Percentiles rank a stretch among this genome's conserved stretches.
phyloP scores from a whole-genome alignment of 371 early-diverging fungal species.

The Nematocida sp. region DNA sequence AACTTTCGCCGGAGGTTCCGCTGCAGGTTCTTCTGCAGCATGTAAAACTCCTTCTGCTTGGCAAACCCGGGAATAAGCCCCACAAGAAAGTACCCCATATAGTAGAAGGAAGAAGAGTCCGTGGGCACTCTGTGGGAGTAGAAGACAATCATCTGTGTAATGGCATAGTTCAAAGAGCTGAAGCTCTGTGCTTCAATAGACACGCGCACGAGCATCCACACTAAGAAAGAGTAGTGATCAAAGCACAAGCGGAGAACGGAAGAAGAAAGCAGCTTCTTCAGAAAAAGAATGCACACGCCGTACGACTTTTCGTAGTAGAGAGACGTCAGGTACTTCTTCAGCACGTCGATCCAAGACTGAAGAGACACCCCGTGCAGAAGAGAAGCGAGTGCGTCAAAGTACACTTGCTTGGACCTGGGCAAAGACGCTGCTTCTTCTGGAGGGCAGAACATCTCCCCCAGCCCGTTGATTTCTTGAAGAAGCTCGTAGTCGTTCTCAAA shows the following conservation, averaged over 20 bases:
- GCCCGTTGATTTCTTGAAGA: constrained; percentile 47
- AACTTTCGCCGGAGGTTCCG: constrained; percentile 34
- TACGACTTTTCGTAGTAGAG: neutral
- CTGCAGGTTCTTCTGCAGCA: constrained; percentile 56
- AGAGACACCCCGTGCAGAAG: constrained; percentile 17
- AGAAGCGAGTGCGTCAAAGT: constrained; percentile 34
- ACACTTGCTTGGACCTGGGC: neutral
- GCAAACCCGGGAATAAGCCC: constrained; percentile 45
- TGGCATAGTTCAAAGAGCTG: constrained; percentile 23
- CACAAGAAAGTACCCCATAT: constrained; percentile 57
- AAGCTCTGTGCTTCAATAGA: constrained; percentile 36
- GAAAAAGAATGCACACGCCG: constrained; percentile 9
- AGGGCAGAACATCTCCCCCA: constrained; percentile 20
- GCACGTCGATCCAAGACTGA: constrained; percentile 12
- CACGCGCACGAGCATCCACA: constrained; percentile 50
- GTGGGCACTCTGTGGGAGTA: constrained; percentile 8
- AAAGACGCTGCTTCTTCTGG: neutral
- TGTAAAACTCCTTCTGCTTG: constrained; percentile 38
- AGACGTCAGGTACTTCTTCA: constrained; percentile 22
- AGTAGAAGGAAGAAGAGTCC: constrained; percentile 34
- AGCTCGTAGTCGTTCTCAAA: constrained; percentile 52
- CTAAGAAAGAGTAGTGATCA: constrained; percentile 35
- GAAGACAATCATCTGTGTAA: constrained; percentile 36
- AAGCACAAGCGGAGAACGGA: constrained; percentile 42
- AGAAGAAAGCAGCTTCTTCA: constrained; percentile 51